A percentile compares a stretch with the other conserved stretches of the same genome.
phyloP scores from a whole-genome alignment of 345 rosid genomes.

The Eucalyptus marginata region DNA sequence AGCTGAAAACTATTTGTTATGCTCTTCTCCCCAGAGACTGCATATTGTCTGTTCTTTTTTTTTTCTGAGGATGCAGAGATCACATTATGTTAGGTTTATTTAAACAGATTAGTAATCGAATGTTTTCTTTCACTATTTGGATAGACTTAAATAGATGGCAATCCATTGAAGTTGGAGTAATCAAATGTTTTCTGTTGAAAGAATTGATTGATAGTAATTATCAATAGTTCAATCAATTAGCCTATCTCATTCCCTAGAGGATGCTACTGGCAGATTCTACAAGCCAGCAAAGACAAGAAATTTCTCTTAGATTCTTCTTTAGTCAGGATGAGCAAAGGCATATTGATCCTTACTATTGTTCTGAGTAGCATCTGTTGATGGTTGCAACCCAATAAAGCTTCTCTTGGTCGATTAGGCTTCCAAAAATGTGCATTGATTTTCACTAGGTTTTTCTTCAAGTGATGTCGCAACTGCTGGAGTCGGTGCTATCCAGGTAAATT shows the following conservation, averaged over 20 bases:
- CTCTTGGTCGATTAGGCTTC: not conserved
- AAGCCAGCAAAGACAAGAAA: not conserved
- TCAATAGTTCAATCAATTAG: not conserved
- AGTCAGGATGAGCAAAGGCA: not conserved
- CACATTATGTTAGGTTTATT: not conserved
- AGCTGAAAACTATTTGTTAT: not conserved
- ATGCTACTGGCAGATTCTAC: not conserved
- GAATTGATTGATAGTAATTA: not conserved
- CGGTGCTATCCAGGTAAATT: slow-evolving; percentile 75
- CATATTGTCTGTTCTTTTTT: not conserved
- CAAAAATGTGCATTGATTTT: not conserved
- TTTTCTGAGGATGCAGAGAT: not conserved
- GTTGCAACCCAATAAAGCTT: not conserved
- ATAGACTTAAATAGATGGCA: not conserved
- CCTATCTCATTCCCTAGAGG: not conserved
- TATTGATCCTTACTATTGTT: not conserved
- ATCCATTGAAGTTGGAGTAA: not conserved
- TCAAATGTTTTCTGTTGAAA: not conserved
- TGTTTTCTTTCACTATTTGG: not conserved
- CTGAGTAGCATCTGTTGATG: not conserved
- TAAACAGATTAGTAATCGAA: not conserved
- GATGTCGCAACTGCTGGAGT: slow-evolving; percentile 63
- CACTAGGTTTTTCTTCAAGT: slow-evolving; percentile 59
- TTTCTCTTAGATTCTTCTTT: not conserved
- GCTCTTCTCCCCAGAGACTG: not conserved